phyloP scores from a whole-genome alignment of 306 rosid species.

The Hippophae tibetana region DNA sequence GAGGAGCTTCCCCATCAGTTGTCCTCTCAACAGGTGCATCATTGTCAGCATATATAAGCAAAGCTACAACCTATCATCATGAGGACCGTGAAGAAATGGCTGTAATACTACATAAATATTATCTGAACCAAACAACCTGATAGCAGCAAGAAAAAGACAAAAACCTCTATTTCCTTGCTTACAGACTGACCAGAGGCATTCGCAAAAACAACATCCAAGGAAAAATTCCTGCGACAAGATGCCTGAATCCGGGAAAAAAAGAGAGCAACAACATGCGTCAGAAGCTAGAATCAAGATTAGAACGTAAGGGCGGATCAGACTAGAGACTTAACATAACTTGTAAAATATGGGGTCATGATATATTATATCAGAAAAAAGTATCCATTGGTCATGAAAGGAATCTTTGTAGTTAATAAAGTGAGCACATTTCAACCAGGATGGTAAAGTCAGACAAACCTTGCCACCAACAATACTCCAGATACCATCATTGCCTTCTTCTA shows the following conservation, averaged over 20 bases:
- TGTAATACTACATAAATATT: conserved; percentile 5
- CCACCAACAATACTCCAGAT: conserved; percentile 93
- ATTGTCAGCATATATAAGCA: conserved; percentile 63
- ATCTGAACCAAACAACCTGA: conserved; percentile 12
- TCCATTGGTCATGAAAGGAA: too few relatives aligned
- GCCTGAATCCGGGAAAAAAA: conserved; percentile 49
- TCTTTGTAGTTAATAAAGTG: neutral
- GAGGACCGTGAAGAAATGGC: conserved; percentile 17
- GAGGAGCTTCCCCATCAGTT: conserved; percentile 73
- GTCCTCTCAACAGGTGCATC: conserved; percentile 72
- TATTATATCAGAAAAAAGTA: neutral
- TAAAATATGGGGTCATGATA: neutral
- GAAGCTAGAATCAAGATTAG: conserved; percentile 3
- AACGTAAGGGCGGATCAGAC: conserved; percentile 1
- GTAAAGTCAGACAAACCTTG: conserved; percentile 53
- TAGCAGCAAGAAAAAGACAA: conserved; percentile 14
- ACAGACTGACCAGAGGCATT: conserved; percentile 56
- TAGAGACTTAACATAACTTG: neutral
- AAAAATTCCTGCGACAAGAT: conserved; percentile 84
- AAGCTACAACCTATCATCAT: conserved; percentile 64
- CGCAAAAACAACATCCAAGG: conserved; percentile 63
- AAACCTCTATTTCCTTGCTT: conserved; percentile 64
- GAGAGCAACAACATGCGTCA: conserved; percentile 20
- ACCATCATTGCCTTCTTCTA: conserved; percentile 71
- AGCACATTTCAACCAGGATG: conserved; percentile 4